Percentiles rank a stretch among this genome's conserved stretches.
phyloP scores from a whole-genome alignment of 208 protist species.

The Acanthamoeba healyi region DNA sequence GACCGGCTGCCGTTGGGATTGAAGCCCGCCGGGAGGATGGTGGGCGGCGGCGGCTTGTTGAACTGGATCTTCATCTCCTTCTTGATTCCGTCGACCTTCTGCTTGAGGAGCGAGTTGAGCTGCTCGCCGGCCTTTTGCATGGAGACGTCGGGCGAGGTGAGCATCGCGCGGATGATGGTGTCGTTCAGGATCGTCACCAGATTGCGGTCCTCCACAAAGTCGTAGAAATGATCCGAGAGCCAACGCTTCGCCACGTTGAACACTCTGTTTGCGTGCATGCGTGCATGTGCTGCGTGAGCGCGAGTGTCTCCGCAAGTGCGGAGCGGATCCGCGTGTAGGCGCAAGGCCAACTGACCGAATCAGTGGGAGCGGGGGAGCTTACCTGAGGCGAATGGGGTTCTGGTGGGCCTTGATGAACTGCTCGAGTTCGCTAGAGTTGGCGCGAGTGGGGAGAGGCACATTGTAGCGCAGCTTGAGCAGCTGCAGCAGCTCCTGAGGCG shows the following conservation, averaged over 20 bases:
- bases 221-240: constrained; percentile 68
- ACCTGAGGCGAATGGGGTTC: constrained; percentile 60
- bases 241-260: constrained; percentile 71
- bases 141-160: constrained; percentile 27
- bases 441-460: constrained; percentile 9
- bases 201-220: constrained; percentile 37
- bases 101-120: constrained; percentile 17
- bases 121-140: constrained; percentile 73
- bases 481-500: constrained; percentile 43
- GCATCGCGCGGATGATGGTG: constrained; percentile 1
- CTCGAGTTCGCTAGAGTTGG: neutral
- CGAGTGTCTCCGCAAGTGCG: too few species aligned
- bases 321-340: too few species aligned
- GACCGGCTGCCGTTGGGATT: neutral
- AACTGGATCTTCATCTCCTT: constrained; percentile 64
- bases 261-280: neutral
- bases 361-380: neutral
- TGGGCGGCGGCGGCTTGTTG: constrained; percentile 32
- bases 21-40: constrained; percentile 25
- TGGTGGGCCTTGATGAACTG: constrained; percentile 43
- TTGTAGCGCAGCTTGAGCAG: constrained; percentile 49
- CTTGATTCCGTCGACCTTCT: constrained; percentile 67
- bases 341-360: too few species aligned
- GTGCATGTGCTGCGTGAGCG: neutral
- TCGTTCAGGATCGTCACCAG: constrained; percentile 34